A percentile compares a stretch with the other conserved stretches of the same genome.
These are phyloP conservation scores for Musa acuminata DNA, from an alignment of 176 grass and related monocot species.

Conservation along the genomic window DNA sequence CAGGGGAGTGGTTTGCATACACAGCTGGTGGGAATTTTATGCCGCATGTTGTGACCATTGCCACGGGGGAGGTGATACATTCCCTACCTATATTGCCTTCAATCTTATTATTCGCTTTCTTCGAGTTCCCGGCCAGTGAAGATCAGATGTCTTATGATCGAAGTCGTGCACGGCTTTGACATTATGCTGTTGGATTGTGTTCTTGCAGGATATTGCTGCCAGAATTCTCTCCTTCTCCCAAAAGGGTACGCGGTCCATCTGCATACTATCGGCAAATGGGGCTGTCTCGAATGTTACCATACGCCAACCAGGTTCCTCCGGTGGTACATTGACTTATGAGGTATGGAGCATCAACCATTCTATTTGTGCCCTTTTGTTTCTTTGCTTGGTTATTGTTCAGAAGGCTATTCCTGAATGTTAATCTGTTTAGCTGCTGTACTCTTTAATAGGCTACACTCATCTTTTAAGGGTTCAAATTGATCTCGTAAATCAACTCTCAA, in stretches of 20 bases:
- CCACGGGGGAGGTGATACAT: slow-evolving; percentile 61
- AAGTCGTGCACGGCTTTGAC: too few relatives aligned
- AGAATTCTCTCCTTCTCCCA: slow-evolving; percentile 86
- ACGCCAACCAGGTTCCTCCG: slow-evolving; percentile 48
- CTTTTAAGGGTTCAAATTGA: too few relatives aligned
- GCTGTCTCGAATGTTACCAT: slow-evolving; percentile 70
- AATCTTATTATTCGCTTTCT: too few relatives aligned
- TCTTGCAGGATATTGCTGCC: slow-evolving; percentile 52
- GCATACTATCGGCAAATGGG: slow-evolving; percentile 73
- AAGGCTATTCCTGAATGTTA: too few relatives aligned
- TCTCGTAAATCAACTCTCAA: too few relatives aligned
- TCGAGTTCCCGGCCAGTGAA: too few relatives aligned
- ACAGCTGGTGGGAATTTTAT: slow-evolving; percentile 94
- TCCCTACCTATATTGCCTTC: background rate
- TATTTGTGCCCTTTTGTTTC: too few relatives aligned
- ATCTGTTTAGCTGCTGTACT: too few relatives aligned
- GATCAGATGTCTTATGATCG: too few relatives aligned
- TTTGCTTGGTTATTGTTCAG: too few relatives aligned
- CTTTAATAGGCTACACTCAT: too few relatives aligned
- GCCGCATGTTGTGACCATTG: slow-evolving; percentile 77
- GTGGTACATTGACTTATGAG: slow-evolving; percentile 72
- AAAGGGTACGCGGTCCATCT: slow-evolving; percentile 77
- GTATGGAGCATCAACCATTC: slow-evolving; percentile 15
- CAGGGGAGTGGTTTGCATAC: slow-evolving; percentile 81
- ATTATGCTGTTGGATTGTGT: background rate